These are phyloP conservation scores for Helotiales sp. DNA, from an alignment of 2,329 filamentous ascomycete genomes.

Conservation along the genomic window DNA sequence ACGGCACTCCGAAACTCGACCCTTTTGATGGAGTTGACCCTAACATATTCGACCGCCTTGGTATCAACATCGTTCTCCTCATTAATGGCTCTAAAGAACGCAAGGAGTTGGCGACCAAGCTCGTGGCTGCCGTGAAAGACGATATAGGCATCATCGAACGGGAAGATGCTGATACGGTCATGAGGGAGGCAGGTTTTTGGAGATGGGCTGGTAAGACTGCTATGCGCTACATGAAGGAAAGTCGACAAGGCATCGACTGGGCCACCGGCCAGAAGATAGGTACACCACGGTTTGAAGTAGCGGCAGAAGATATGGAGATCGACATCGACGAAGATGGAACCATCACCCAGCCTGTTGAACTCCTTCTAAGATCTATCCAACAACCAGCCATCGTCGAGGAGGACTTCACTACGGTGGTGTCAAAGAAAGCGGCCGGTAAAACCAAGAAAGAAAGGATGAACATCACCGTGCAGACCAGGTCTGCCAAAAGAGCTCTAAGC, in stretches of 20 bases:
- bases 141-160: conserved; percentile 29
- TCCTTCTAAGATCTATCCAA: not conserved
- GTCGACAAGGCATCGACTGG: conserved; percentile 29
- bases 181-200: conserved; percentile 34
- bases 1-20: conserved; percentile 12
- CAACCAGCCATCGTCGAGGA: not conserved
- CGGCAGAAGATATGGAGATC: conserved; percentile 6
- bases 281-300: conserved; percentile 2
- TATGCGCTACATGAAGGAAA: conserved; percentile 23
- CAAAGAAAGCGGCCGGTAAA: not conserved
- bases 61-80: conserved; percentile 26
- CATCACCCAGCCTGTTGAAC: not conserved
- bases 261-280: conserved; percentile 32
- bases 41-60: conserved; percentile 31
- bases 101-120: conserved; percentile 30
- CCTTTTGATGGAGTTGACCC: conserved; percentile 27
- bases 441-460: not conserved
- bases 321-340: not conserved
- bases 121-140: conserved; percentile 28
- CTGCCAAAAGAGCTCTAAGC: not conserved
- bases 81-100: conserved; percentile 23
- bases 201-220: conserved; percentile 33
- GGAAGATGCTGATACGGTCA: conserved; percentile 28
- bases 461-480: not conserved
- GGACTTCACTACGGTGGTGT: not conserved